Conservation (phyloP, 495 filamentous ascomycete genomes). For the Penicillium verhagenii region DNA sequence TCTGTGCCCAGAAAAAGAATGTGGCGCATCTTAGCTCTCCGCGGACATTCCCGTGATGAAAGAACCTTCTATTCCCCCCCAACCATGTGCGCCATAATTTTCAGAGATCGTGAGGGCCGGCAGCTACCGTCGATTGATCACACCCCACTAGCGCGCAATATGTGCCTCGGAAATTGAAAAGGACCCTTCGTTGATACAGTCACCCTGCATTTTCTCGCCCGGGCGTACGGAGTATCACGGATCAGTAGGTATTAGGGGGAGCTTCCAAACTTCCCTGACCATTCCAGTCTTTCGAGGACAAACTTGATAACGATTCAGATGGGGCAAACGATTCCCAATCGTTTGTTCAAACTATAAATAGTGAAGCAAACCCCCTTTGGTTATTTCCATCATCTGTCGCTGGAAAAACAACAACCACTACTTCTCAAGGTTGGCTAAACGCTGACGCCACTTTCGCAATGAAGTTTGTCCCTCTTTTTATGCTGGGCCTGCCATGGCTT, state of each 20-base stretch:
- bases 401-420: background rate
- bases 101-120: background rate
- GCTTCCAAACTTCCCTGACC: background rate
- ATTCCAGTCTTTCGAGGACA: background rate
- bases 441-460: background rate
- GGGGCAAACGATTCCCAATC: background rate
- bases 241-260: too few species aligned
- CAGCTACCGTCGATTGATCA: background rate
- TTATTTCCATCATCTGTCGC: background rate
- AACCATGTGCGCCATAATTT: background rate
- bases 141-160: background rate
- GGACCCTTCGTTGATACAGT: background rate
- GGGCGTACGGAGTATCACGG: background rate
- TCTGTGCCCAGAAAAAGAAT: background rate
- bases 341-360: background rate
- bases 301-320: background rate
- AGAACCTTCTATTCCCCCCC: background rate
- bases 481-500: constrained; percentile 12
- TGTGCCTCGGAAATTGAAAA: background rate
- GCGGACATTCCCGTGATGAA: background rate
- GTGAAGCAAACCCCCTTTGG: background rate
- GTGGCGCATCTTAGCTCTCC: background rate
- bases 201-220: background rate
- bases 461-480: background rate
- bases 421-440: background rate